phyloP scores from a whole-genome alignment of 2,329 filamentous ascomycete species.

The Monosporascus cannonballus region DNA sequence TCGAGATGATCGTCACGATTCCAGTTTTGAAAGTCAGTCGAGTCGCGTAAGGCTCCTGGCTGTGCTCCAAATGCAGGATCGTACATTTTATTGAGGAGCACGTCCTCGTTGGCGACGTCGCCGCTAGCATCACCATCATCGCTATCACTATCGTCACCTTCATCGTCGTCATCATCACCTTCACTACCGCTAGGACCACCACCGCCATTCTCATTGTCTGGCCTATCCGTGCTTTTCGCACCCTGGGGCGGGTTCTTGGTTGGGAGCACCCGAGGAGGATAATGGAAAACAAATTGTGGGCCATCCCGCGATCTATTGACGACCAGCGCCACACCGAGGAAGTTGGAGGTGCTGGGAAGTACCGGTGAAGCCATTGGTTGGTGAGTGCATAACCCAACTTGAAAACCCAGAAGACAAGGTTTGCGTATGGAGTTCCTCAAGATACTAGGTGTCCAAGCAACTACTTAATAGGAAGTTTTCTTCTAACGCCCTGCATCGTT shows the following conservation, averaged over 20 bases:
- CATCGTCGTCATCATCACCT: conserved; percentile 30
- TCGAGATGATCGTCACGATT: conserved; percentile 50
- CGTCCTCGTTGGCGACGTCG: conserved; percentile 45
- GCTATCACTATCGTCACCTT: conserved; percentile 28
- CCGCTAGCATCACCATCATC: conserved; percentile 39
- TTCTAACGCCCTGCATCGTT: too few species aligned
- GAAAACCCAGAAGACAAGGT: too few species aligned
- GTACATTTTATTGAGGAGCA: conserved; percentile 40
- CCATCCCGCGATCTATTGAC: conserved; percentile 71
- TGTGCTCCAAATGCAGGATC: conserved; percentile 28
- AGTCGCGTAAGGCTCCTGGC: conserved; percentile 24
- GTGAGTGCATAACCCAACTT: neutral
- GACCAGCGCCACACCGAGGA: conserved; percentile 67
- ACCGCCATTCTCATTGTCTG: conserved; percentile 26
- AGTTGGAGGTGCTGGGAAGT: conserved; percentile 47
- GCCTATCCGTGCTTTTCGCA: conserved; percentile 20
- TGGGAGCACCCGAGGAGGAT: conserved; percentile 56
- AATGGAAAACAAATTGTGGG: conserved; percentile 80
- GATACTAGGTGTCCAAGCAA: too few species aligned
- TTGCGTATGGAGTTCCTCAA: too few species aligned
- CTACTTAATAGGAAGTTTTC: too few species aligned
- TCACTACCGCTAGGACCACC: conserved; percentile 39
- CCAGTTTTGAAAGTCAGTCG: conserved; percentile 37
- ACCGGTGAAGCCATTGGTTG: conserved; percentile 40
- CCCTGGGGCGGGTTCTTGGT: conserved; percentile 32